Percentiles rank a stretch among this genome's conserved stretches.
phyloP scores from a whole-genome alignment of 2,329 filamentous ascomycete species.

The Colletotrichum simmondsii region DNA sequence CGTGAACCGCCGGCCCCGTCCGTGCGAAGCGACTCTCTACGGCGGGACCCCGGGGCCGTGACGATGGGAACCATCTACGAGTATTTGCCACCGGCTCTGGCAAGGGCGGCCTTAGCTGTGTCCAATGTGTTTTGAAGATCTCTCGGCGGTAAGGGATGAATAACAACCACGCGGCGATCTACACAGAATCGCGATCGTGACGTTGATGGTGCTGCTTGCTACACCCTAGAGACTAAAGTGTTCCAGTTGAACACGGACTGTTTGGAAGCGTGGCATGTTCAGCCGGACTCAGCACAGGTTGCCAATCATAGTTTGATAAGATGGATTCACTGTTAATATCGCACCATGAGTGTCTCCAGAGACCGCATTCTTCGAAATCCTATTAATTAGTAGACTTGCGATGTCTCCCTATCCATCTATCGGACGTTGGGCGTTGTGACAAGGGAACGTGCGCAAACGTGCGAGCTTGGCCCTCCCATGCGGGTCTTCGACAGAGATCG shows the following conservation, averaged over 20 bases:
- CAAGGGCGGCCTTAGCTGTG: not conserved
- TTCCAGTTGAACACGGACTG: not conserved
- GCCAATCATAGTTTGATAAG: too few species aligned
- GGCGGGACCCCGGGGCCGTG: conserved; percentile 4
- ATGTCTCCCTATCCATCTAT: not conserved
- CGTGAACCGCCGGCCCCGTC: conserved; percentile 23
- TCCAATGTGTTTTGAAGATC: conserved; percentile 7
- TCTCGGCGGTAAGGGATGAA: not conserved
- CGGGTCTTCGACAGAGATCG: not conserved
- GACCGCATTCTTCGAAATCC: not conserved
- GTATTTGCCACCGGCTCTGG: conserved; percentile 16
- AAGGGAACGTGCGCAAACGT: not conserved
- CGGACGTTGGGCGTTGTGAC: conserved; percentile 2
- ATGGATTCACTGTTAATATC: not conserved
- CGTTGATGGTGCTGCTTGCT: not conserved
- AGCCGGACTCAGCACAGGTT: not conserved
- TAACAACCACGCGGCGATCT: not conserved
- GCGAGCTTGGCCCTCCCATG: not conserved
- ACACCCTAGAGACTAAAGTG: not conserved
- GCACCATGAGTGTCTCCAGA: not conserved
- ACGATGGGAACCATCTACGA: not conserved
- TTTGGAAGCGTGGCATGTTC: not conserved
- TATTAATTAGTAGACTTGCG: not conserved
- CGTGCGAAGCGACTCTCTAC: conserved; percentile 15
- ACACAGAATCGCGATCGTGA: not conserved